Percentiles rank a stretch among this genome's conserved stretches.
These are phyloP conservation scores for Alternaria sp. DNA, from an alignment of 2,329 filamentous ascomycete genomes.

Conservation along the genomic window DNA sequence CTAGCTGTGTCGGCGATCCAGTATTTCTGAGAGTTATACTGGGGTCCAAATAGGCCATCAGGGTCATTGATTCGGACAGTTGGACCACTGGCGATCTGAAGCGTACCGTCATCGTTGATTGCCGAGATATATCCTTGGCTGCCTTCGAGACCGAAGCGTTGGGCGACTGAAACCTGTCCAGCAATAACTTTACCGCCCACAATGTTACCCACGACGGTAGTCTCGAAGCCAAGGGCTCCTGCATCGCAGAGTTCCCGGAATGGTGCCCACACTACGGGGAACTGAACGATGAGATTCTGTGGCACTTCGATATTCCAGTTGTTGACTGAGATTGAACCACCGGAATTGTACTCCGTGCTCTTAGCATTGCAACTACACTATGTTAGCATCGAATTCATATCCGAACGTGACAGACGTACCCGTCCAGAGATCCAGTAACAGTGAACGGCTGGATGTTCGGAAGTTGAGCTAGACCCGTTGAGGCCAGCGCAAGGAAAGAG, in stretches of 20 bases:
- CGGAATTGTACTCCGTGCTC: conserved; percentile 50
- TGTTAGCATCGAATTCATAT: conserved; percentile 1
- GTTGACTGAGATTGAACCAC: conserved; percentile 55
- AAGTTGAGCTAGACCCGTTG: conserved; percentile 26
- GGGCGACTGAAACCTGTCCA: conserved; percentile 45
- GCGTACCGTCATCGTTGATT: conserved; percentile 43
- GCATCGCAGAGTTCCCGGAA: conserved; percentile 43
- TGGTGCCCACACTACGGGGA: conserved; percentile 56
- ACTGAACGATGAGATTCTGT: conserved; percentile 58
- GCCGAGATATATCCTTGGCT: conserved; percentile 47
- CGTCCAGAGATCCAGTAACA: conserved; percentile 37
- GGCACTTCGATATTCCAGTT: conserved; percentile 56
- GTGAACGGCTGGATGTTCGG: conserved; percentile 32
- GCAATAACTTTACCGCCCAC: conserved; percentile 48
- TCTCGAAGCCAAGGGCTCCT: conserved; percentile 29
- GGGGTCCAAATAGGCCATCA: conserved; percentile 51
- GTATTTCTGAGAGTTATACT: conserved; percentile 37
- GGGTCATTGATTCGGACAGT: conserved; percentile 54
- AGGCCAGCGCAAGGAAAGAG: conserved; percentile 27
- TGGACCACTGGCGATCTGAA: conserved; percentile 48
- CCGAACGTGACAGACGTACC: conserved; percentile 18
- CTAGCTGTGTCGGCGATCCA: conserved; percentile 59
- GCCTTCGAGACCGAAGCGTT: conserved; percentile 46
- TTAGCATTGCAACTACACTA: conserved; percentile 24
- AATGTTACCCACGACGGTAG: conserved; percentile 49